These are phyloP conservation scores for Mallotus repandus DNA, from an alignment of 441 rosid genomes.

Conservation along the genomic window DNA sequence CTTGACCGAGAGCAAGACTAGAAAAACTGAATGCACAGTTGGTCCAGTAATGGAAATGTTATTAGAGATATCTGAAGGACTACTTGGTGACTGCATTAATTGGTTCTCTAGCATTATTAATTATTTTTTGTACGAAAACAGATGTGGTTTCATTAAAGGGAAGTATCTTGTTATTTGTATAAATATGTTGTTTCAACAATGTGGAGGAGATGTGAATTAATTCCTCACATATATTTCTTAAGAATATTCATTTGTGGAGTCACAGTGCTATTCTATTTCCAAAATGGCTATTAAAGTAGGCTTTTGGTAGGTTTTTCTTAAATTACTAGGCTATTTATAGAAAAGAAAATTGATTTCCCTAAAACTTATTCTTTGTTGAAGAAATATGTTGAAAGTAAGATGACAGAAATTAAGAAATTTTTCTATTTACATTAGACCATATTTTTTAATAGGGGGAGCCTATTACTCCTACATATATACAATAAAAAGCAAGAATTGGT, in stretches of 20 bases:
- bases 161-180: neutral
- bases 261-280: neutral
- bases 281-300: conserved; percentile 7
- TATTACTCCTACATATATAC: neutral
- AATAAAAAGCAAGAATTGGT: neutral
- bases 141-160: conserved; percentile 4
- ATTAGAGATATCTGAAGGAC: neutral
- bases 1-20: neutral
- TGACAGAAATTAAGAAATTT: too few relatives aligned
- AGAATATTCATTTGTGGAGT: neutral
- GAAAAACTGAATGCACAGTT: neutral
- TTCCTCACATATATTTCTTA: neutral
- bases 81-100: neutral
- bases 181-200: neutral
- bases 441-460: neutral
- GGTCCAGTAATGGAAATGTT: neutral
- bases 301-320: neutral
- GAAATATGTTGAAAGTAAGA: neutral
- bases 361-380: neutral
- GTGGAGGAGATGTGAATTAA: neutral
- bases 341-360: too few relatives aligned
- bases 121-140: too few relatives aligned
- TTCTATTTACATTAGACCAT: too few relatives aligned
- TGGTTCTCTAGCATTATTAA: neutral
- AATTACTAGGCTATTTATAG: neutral